A percentile compares a stretch with the other conserved stretches of the same genome.
These are phyloP conservation scores for Pyrenochaeta sp. DNA, from an alignment of 2,329 filamentous ascomycete species.

Conservation along the genomic window DNA sequence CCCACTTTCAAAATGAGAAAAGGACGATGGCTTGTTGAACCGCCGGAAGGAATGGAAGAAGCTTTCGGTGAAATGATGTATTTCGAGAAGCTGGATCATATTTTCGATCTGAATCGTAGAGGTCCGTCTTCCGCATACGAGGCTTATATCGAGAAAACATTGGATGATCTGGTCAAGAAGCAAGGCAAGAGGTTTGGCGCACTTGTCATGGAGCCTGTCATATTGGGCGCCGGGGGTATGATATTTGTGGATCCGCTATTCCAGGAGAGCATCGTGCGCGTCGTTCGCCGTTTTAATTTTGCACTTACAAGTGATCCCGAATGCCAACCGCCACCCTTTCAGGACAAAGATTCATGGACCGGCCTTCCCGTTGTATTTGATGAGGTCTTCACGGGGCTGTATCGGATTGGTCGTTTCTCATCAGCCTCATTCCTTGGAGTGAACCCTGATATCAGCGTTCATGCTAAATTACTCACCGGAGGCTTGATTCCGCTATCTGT, in stretches of 20 bases:
- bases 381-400: conserved; percentile 87
- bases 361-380: conserved; percentile 83
- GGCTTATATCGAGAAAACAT: conserved; percentile 62
- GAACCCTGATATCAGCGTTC: conserved; percentile 77
- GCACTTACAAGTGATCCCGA: conserved; percentile 32
- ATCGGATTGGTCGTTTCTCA: conserved; percentile 77
- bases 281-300: conserved; percentile 70
- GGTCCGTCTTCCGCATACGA: conserved; percentile 60
- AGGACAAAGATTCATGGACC: conserved; percentile 61
- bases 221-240: conserved; percentile 87
- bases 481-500: conserved; percentile 79
- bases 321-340: background rate
- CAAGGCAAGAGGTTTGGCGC: conserved; percentile 75
- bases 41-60: conserved; percentile 59
- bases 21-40: conserved; percentile 71
- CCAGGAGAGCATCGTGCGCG: conserved; percentile 73
- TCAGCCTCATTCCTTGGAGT: conserved; percentile 73
- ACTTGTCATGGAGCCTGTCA: conserved; percentile 79
- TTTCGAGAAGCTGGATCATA: conserved; percentile 40
- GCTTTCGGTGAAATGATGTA: conserved; percentile 54
- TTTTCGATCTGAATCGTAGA: conserved; percentile 52
- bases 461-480: conserved; percentile 85
- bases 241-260: conserved; percentile 83
- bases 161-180: conserved; percentile 61
- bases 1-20: conserved; percentile 72